Base-by-base conservation (phyloP, 1,139 yeast species). In the Meyerozyma guilliermondii region DNA sequence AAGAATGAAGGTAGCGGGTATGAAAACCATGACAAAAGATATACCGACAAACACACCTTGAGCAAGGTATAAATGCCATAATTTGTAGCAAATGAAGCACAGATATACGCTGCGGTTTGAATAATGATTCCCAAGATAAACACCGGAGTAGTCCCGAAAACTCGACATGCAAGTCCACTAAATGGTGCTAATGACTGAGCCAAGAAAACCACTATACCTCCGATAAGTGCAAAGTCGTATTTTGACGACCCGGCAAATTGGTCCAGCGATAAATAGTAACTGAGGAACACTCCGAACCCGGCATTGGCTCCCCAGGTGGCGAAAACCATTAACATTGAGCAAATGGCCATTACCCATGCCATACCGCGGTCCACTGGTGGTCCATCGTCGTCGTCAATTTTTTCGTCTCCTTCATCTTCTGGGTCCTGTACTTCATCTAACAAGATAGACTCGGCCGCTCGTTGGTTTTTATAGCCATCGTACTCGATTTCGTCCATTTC, bases 251-350 rank as follows among this genome's bases (percentile, higher is more conserved):
- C 85, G 0, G 76, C 72, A 48, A 81, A 83, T 1, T 67, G 62
- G 39, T 74, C 59, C 35, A 66, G 53, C 13, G 66, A 56, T 20
- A 80, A 55, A 55, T 81, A 86, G 53, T 68, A 80, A 30, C 78
- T 73, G 29, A 86, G 62, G 51, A 78, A 83, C 4, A 86, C 83
- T 39, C 92, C 91, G 54, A 74, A 86, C 0, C 80, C 76, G 5
- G 87, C 77, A 53, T 81, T 83, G 38, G 81, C 69, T 18, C 95
- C 95, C 95, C 95, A 86, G 1, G 89, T 77, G 26, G 79, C 73
- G 39, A 81, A 68, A 24, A 63, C 57, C 22, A 68, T 57, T 39
- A 74, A 53, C 58, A 78, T 67, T 1, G 77, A 77, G 50, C 84
- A 76, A 2, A 74, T 43, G 0, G 82, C 79, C 42, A 81, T 73